phyloP scores from a whole-genome alignment of 2,329 filamentous ascomycete species.

The Myriosclerotinia curreyana region DNA sequence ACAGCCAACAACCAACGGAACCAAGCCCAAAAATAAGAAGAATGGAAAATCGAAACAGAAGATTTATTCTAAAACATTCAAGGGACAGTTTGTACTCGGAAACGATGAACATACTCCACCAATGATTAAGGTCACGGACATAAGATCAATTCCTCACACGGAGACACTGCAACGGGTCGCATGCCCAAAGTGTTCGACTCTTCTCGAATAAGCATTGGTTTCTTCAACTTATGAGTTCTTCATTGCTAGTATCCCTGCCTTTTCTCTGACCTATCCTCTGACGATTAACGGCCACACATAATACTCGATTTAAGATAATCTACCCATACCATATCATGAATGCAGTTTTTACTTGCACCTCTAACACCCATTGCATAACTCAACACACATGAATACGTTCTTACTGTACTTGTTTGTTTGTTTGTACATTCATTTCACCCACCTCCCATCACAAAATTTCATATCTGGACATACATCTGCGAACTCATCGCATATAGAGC shows the following conservation, averaged over 20 bases:
- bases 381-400: not conserved
- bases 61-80: slow-evolving; percentile 33
- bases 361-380: not conserved
- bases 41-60: slow-evolving; percentile 14
- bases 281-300: slow-evolving; percentile 3
- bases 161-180: slow-evolving; percentile 29
- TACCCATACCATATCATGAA: not conserved
- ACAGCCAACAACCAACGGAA: slow-evolving; percentile 22
- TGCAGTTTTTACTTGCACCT: not conserved
- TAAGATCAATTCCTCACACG: slow-evolving; percentile 23
- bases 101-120: slow-evolving; percentile 22
- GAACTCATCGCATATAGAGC: not conserved
- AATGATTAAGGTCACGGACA: slow-evolving; percentile 31
- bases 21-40: slow-evolving; percentile 26
- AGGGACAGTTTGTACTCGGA: slow-evolving; percentile 26
- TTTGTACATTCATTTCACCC: not conserved
- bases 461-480: not conserved
- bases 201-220: slow-evolving; percentile 27
- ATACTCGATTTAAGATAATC: not conserved
- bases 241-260: not conserved
- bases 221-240: not conserved
- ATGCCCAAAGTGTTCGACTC: slow-evolving; percentile 34
- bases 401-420: slow-evolving; percentile 1
- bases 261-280: not conserved
- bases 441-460: not conserved